A percentile compares a stretch with the other conserved stretches of the same genome.
Evolutionary conservation across 768 basidiomycete genomes (phyloP).

Genomic region (Lactarius psammicola): DNA sequence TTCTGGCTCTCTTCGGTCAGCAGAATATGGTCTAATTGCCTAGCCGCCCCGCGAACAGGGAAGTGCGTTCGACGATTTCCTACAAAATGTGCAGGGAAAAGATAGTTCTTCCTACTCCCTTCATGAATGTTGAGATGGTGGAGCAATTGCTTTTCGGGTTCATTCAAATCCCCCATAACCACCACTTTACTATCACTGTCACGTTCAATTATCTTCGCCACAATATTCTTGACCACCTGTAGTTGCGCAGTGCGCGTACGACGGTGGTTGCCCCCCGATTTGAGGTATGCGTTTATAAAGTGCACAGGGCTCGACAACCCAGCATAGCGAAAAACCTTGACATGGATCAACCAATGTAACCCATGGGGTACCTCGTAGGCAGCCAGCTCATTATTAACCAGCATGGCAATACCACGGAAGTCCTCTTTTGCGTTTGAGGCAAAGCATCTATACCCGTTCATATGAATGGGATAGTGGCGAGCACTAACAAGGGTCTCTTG

Average conservation of each 20-base stretch:
- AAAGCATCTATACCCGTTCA: not conserved
- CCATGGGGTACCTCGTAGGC: conserved; percentile 9
- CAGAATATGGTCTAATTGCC: too few relatives aligned
- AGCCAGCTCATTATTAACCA: not conserved
- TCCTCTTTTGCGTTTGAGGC: not conserved
- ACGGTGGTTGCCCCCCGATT: not conserved
- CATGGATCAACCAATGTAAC: not conserved
- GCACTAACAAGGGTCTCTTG: not conserved
- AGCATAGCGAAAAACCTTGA: not conserved
- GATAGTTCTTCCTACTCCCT: too few relatives aligned
- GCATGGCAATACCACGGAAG: not conserved
- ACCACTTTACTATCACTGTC: not conserved
- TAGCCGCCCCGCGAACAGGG: too few relatives aligned
- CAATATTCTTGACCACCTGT: too few relatives aligned
- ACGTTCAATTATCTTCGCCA: too few relatives aligned
- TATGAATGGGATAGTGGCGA: not conserved
- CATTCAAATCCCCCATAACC: not conserved
- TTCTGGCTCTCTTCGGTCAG: too few relatives aligned
- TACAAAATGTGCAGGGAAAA: too few relatives aligned
- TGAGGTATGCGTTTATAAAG: not conserved
- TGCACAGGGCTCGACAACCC: not conserved
- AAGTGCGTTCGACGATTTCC: too few relatives aligned
- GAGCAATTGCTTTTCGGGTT: too few relatives aligned
- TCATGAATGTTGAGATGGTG: too few relatives aligned
- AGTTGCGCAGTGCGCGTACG: not conserved